Evolutionary conservation across 1,139 yeast genomes (phyloP).

Genomic region (Kurtzmaniella quercitrusa): DNA sequence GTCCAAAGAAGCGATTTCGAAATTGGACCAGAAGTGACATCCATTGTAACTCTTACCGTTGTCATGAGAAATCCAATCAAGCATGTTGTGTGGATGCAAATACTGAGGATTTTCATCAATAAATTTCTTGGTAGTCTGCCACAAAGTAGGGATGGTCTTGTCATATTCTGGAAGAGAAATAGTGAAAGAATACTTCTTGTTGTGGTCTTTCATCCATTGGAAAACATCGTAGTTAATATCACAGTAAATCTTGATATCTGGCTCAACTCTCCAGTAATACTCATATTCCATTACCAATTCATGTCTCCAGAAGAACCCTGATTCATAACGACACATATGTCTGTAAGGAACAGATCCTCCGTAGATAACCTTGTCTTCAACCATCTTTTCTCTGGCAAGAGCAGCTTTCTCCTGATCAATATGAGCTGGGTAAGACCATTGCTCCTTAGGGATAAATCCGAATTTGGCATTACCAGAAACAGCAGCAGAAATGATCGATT

Average conservation of each 20-base stretch:
- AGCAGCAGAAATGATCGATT: constrained; percentile 26
- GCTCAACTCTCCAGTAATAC: constrained; percentile 95
- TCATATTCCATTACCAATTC: constrained; percentile 67
- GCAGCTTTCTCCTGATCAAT: constrained; percentile 59
- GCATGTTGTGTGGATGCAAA: constrained; percentile 60
- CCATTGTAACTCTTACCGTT: constrained; percentile 65
- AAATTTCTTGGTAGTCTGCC: constrained; percentile 74
- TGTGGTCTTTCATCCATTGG: constrained; percentile 72
- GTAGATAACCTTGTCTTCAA: constrained; percentile 50
- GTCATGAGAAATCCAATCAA: constrained; percentile 71
- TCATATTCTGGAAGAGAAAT: constrained; percentile 80
- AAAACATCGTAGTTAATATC: constrained; percentile 80
- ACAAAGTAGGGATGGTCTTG: constrained; percentile 75
- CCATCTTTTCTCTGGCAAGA: constrained; percentile 46
- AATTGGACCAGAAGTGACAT: constrained; percentile 89
- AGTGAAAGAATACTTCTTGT: constrained; percentile 73
- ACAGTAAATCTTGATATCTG: constrained; percentile 73
- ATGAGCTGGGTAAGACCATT: constrained; percentile 52
- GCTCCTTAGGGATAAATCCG: constrained; percentile 42
- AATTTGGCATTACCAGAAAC: constrained; percentile 40
- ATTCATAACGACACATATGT: constrained; percentile 90
- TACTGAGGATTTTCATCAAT: constrained; percentile 61
- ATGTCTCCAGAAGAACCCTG: constrained; percentile 86
- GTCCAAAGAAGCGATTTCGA: constrained; percentile 71
- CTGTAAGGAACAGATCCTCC: constrained; percentile 62